Base-by-base conservation (phyloP, 2,329 filamentous ascomycete species). In the Aureobasidium pullulans region DNA sequence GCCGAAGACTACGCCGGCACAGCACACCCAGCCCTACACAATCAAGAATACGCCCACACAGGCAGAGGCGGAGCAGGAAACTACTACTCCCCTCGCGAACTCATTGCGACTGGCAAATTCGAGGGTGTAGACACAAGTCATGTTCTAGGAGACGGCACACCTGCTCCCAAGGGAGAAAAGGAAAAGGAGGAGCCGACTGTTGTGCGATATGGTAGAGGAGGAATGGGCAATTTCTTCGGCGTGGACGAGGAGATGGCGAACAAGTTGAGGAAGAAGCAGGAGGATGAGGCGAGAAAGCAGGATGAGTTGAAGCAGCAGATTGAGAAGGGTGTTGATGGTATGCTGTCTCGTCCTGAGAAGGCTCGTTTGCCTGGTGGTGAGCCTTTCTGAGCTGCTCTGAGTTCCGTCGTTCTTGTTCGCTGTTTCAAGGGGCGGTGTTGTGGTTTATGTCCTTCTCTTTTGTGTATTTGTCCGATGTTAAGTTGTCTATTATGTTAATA, bases 61-160 rank as follows among this genome's bases (percentile, higher is more conserved):
- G 76, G 76, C 37, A 70, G 76, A 42, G 76, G 76, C 42, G 77
- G 77, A 40, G 72, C 73, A 4, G 77, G 76, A 3, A 79, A 79
- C 66, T 77, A 70, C 69, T 78, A 76, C 64, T 71, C 72, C 42
- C 76, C 76, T 31, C 66, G 69, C 34, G 67, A 73, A 32, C 68
- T 78, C 28, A 65, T 66, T 10, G 62, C 72, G 57, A 71, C 68
- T 7, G 76, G 76, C 53, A 69, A 67, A 5, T 78, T 77, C 63
- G 60, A 61, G 44, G 64, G 64, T 44, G 62, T 62, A 15, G 48
- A 62, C 13, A 58, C 61, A 11, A 61, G 62, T 52, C 64, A 65
- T 40, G 62, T 67, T n/a, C 49, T 66, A 28, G 64, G 65, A 6
- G 65, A 66, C 53, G 53, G 59, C 1, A 61, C 59, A 31, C 59